These are phyloP conservation scores for Torrubiellomyces zombiae DNA, from an alignment of 2,329 filamentous ascomycete genomes.

Conservation along the genomic window DNA sequence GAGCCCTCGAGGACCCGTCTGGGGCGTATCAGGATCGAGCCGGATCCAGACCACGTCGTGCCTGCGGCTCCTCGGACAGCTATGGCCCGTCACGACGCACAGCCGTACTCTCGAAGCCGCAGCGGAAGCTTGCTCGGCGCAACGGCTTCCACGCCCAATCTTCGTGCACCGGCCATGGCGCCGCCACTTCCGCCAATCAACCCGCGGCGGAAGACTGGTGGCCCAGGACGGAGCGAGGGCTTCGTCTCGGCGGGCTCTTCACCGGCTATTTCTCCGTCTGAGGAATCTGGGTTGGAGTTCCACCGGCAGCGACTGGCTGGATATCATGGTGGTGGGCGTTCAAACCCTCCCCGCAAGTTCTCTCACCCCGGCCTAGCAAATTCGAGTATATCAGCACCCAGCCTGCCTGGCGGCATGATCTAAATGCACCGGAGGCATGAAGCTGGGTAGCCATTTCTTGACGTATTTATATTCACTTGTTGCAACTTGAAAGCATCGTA, in stretches of 20 bases:
- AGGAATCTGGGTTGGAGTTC: too few relatives aligned
- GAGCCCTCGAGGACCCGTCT: conserved; percentile 16
- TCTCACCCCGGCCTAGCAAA: too few relatives aligned
- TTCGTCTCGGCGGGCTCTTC: not conserved
- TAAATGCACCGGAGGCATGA: too few relatives aligned
- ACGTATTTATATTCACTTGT: too few relatives aligned
- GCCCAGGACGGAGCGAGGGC: conserved; percentile 16
- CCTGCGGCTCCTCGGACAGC: too few relatives aligned
- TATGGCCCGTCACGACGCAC: conserved; percentile 19
- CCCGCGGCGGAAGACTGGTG: conserved; percentile 31
- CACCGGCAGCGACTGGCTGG: too few relatives aligned
- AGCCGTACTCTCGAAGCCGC: conserved; percentile 13
- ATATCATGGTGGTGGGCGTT: too few relatives aligned
- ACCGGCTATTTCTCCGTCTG: too few relatives aligned
- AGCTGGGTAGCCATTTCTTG: too few relatives aligned
- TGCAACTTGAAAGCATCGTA: too few relatives aligned
- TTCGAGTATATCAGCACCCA: conserved; percentile 13
- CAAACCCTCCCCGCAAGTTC: too few relatives aligned
- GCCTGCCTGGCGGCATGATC: conserved; percentile 28
- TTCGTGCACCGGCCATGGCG: conserved; percentile 17
- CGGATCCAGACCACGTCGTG: conserved; percentile 31
- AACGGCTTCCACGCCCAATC: conserved; percentile 19
- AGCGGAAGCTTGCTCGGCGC: conserved; percentile 17
- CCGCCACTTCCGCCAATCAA: conserved; percentile 44
- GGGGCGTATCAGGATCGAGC: conserved; percentile 30